These are phyloP conservation scores for Phyllostachys edulis DNA, from an alignment of 176 grass and related monocot genomes.

Conservation along the genomic window DNA sequence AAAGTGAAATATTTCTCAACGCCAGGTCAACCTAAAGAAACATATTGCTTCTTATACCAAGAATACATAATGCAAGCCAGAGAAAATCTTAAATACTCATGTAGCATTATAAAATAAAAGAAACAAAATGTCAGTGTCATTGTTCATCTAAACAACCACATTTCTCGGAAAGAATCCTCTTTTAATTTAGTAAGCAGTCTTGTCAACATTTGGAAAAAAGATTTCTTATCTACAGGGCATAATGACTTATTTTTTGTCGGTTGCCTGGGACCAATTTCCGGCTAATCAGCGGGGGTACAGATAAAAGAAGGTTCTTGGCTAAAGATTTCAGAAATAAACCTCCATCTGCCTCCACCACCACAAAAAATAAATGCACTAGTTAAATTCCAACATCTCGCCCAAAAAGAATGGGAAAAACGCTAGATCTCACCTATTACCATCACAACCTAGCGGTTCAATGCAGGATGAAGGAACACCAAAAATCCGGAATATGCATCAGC, in stretches of 20 bases:
- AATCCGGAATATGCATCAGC: constrained; percentile 8
- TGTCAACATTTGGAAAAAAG: not conserved
- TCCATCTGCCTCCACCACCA: not conserved
- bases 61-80: not conserved
- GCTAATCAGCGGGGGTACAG: not conserved
- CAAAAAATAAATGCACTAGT: not conserved
- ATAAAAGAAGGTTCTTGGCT: not conserved
- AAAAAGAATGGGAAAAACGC: not conserved
- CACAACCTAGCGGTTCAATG: constrained; percentile 33
- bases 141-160: constrained; percentile 7
- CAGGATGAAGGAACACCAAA: constrained; percentile 15
- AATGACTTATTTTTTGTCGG: constrained; percentile 32
- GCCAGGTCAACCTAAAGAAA: not conserved
- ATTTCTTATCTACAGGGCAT: constrained; percentile 16
- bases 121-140: constrained; percentile 28
- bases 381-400: constrained; percentile 12
- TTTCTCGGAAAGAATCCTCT: not conserved
- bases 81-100: not conserved
- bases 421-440: not conserved
- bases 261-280: not conserved
- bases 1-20: constrained; percentile 28
- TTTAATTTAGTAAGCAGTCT: constrained; percentile 2
- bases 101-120: constrained; percentile 6
- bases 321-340: constrained; percentile 9
- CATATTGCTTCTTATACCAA: constrained; percentile 8